Evolutionary conservation across 805 yeast genomes (phyloP).

Genomic region (Lipomyces spencermartinsiae): DNA sequence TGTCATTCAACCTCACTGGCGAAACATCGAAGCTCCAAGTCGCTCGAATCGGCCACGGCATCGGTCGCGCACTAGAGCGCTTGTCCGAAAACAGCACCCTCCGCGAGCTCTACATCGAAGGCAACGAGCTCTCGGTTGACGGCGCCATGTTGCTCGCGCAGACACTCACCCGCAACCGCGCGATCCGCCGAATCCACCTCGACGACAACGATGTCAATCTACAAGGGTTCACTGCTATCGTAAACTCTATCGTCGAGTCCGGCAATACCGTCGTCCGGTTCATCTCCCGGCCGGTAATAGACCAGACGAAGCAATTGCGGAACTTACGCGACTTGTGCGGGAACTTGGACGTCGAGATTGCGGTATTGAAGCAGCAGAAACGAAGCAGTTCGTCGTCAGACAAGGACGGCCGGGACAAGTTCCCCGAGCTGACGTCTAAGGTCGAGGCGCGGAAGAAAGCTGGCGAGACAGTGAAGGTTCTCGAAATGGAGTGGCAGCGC

Average conservation of each 20-base stretch:
- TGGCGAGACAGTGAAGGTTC: conserved; percentile 28
- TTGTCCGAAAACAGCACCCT: conserved; percentile 32
- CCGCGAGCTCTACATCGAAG: conserved; percentile 33
- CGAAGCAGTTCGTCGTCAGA: conserved; percentile 15
- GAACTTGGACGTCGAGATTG: conserved; percentile 29
- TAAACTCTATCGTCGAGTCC: conserved; percentile 30
- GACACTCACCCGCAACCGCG: conserved; percentile 31
- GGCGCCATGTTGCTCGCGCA: conserved; percentile 40
- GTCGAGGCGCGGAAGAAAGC: conserved; percentile 29
- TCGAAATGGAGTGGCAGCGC: conserved; percentile 36
- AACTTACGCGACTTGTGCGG: conserved; percentile 17
- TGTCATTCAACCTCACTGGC: conserved; percentile 37
- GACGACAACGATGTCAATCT: conserved; percentile 40
- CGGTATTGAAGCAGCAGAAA: conserved; percentile 24
- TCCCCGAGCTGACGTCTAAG: conserved; percentile 23
- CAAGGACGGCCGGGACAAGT: conserved; percentile 6
- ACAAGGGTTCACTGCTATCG: conserved; percentile 39
- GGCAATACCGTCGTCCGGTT: conserved; percentile 15
- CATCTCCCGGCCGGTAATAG: conserved; percentile 26
- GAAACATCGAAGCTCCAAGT: conserved; percentile 41
- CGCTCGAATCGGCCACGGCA: conserved; percentile 40
- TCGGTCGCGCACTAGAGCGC: conserved; percentile 37
- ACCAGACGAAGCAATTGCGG: conserved; percentile 25
- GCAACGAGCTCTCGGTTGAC: conserved; percentile 40
- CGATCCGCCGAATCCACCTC: conserved; percentile 33